Base-by-base conservation (phyloP, 2,329 filamentous ascomycete species). In the Trichophyton mentagrophytes region DNA sequence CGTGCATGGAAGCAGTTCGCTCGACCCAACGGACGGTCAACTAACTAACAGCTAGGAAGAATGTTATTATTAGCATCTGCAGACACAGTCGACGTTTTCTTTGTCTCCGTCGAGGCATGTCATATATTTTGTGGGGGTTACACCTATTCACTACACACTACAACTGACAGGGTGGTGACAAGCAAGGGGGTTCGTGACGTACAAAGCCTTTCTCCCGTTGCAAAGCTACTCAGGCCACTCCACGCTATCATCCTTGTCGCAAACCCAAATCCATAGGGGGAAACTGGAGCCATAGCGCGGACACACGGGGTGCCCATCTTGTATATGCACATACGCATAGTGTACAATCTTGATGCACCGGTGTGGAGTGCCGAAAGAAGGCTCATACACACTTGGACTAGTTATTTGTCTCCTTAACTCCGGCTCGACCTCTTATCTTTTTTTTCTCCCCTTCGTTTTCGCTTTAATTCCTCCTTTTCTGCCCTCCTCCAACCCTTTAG, bases 1-100 rank as follows among this genome's bases (percentile, higher is more conserved):
- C 33, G 11, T 36, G 8, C 33, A 36, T 11, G 8, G 11, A 36
- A 36, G 33, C 8, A 36, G 33, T 11, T 36, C 33, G 2, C 8
- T 36, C 33, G 33, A 9, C 33, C 33, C 33, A 13, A 38, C 33
- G 11, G 33, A 38, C 2, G 33, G 27, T 7, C 6, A 38, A 3
- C 13, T 25, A 51, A 25, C n/a, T 25, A 27, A 27, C 46, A 25
- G 46, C 13, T 51, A n/a, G 25, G 8, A 27, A 27, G 8, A 25
- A 13, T 22, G 46, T 51, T 51, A 51, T 51, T 51, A 51, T 51
- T 51, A 51, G 46, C 46, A 51, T 51, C 46, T 51, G 46, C 46
- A 51, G 46, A 51, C 20, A 27, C 25, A 13, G 20, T 15, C 3
- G 17, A 22, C 8, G 11, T 44, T 44, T 44, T 44, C 40, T 44